Evolutionary conservation across 1,284 basidiomycete species (phyloP), one percentile per base, ranked within the genome.

Genomic region (Heterobasidion irregulare): DNA sequence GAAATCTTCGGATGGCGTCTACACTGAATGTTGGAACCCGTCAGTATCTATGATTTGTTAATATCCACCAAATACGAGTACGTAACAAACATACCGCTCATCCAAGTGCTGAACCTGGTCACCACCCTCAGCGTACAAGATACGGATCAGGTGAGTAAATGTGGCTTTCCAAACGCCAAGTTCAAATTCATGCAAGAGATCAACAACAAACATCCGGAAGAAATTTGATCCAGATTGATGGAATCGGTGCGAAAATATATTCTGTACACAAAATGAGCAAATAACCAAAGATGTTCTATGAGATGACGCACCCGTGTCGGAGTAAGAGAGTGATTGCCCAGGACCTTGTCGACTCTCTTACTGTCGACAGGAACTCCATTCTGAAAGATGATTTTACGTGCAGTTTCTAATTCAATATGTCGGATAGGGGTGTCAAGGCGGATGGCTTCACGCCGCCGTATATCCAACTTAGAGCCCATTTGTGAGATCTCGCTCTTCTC

Each of bases 11-110:
- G 2, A 71, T 69, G 0, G 63, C 63, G 34, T 60, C 59, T 0
- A 56, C 52, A 0, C 68, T 66, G 58, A 68, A 71, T 0, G 64
- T 64, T 0, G 67, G 68, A 8, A 69, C 56, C 0, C 53, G 10
- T 0, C 63, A 56, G 56, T 65, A 69, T 1, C 66, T 68, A 43
- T 10, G 2, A 41, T 13, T 15, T 7, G 18, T 8, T 16, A 10
- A 35, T 12, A 36, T 36, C 8, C 32, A 8, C 34, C 5, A 38
- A 18, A 10, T 4, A 9, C 16, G 38, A 13, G 12, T 44, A 49
- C 36, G 12, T 18, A 13, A n/a, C 32, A 8, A 9, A 50, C 47
- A n/a, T 43, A 51, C 54, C 50, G 36, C 13, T 35, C 13, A 44
- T 55, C 51, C 19, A 55, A 26, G 5, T 16, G 12, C 13, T 55